Evolutionary conservation across 352 stramenopile species (phyloP).

Genomic region (Aphanomyces stellatus): DNA sequence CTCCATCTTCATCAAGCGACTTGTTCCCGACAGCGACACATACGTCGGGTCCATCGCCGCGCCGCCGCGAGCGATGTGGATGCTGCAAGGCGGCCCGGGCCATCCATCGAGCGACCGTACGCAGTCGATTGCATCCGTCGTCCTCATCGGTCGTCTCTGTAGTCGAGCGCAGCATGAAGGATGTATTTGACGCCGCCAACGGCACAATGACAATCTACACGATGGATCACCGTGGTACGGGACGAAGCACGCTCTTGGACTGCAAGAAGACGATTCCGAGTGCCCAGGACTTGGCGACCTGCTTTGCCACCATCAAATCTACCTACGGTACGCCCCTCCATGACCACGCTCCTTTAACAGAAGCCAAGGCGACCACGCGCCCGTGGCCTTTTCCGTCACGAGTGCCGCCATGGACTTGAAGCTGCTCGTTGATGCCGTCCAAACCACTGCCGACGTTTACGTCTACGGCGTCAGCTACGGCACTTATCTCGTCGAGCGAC

Average conservation of each 20-base stretch:
- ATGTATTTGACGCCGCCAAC: conserved; percentile 22
- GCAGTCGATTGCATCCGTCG: background rate
- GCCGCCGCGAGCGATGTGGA: conserved; percentile 26
- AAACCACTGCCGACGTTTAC: conserved; percentile 23
- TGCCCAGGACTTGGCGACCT: background rate
- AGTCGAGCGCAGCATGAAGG: conserved; percentile 32
- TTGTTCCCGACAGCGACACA: too few relatives aligned
- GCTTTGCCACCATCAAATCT: background rate
- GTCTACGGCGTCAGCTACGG: conserved; percentile 53
- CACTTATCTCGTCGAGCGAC: conserved; percentile 36
- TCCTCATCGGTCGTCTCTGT: background rate
- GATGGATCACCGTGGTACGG: conserved; percentile 43
- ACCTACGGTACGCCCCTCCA: conserved; percentile 27
- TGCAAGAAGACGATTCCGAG: conserved; percentile 24
- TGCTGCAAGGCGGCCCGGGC: conserved; percentile 36
- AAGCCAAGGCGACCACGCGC: conserved; percentile 5
- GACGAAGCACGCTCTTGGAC: conserved; percentile 32
- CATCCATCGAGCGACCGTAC: conserved; percentile 28
- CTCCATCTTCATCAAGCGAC: conserved; percentile 26
- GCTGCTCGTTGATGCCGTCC: conserved; percentile 43
- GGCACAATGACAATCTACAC: conserved; percentile 41
- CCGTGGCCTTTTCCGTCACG: conserved; percentile 48
- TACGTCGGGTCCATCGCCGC: background rate
- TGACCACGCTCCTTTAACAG: too few relatives aligned
- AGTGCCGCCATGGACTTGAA: conserved; percentile 59